Evolutionary conservation across 345 rosid species (phyloP).

Genomic region (Sonneratia alba): DNA sequence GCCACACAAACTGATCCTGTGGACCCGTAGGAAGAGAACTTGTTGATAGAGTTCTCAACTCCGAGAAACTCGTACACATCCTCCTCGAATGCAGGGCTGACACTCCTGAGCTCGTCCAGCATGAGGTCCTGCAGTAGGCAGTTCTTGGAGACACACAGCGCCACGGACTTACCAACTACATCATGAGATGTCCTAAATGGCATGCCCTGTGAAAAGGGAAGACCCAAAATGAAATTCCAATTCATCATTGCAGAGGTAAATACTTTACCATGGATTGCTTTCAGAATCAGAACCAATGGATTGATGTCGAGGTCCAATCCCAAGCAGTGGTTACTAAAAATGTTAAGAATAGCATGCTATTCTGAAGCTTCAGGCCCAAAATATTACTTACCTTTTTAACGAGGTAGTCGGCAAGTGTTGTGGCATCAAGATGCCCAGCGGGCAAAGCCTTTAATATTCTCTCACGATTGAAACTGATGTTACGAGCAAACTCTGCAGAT

Average conservation of each 20-base stretch:
- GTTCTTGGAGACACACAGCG: conserved; percentile 56
- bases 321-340: neutral
- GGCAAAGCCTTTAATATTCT: conserved; percentile 71
- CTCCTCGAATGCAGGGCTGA: conserved; percentile 52
- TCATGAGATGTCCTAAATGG: conserved; percentile 97
- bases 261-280: neutral
- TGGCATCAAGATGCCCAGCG: conserved; percentile 90
- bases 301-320: conserved; percentile 25
- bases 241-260: neutral
- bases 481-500: conserved; percentile 84
- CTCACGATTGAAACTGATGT: conserved; percentile 33
- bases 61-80: conserved; percentile 75
- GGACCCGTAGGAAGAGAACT: conserved; percentile 71
- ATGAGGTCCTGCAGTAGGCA: conserved; percentile 69
- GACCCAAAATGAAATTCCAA: neutral
- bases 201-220: conserved; percentile 42
- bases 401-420: conserved; percentile 92
- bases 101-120: conserved; percentile 56
- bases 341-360: neutral
- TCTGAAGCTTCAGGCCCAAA: neutral
- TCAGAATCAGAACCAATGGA: neutral
- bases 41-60: conserved; percentile 64
- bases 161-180: conserved; percentile 78
- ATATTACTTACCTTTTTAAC: conserved; percentile 62
- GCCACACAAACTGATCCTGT: conserved; percentile 63